A percentile compares a stretch with the other conserved stretches of the same genome.
phyloP scores from a whole-genome alignment of 2,329 filamentous ascomycete genomes.

The Incumbomyces lentus region DNA sequence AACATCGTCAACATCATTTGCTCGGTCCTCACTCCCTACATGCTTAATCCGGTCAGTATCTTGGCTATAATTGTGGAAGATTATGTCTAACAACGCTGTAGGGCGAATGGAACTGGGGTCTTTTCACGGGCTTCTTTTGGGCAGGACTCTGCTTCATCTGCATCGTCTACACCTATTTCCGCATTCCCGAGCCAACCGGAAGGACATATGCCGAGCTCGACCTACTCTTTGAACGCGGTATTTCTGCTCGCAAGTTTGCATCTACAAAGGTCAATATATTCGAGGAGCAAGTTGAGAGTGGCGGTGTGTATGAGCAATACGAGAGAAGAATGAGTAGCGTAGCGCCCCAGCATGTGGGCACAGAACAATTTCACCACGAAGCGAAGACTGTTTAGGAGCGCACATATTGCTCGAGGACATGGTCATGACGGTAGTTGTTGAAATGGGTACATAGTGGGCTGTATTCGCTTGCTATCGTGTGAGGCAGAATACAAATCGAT shows the following conservation, averaged over 20 bases:
- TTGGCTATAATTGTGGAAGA: not conserved
- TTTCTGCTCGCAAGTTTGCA: conserved; percentile 65
- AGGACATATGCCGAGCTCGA: conserved; percentile 81
- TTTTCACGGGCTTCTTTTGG: conserved; percentile 85
- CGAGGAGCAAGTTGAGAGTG: conserved; percentile 25
- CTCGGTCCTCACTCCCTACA: conserved; percentile 76
- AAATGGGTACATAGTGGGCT: too few relatives aligned
- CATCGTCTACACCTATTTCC: conserved; percentile 71
- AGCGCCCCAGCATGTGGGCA: not conserved
- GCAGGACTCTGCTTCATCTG: conserved; percentile 69
- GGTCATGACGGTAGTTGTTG: too few relatives aligned
- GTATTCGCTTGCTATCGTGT: too few relatives aligned
- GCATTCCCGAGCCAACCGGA: conserved; percentile 67
- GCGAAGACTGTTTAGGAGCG: not conserved
- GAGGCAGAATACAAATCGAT: too few relatives aligned
- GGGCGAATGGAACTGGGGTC: conserved; percentile 72
- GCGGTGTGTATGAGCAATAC: conserved; percentile 5
- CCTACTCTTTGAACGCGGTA: conserved; percentile 64
- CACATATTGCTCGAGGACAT: too few relatives aligned
- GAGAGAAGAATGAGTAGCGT: conserved; percentile 2
- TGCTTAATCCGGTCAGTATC: conserved; percentile 57
- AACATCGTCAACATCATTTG: conserved; percentile 75
- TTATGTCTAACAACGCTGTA: conserved; percentile 36
- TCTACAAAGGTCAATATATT: conserved; percentile 47
- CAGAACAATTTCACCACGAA: not conserved